Evolutionary conservation across 345 rosid genomes (phyloP).

Genomic region (Pistacia integerrima): DNA sequence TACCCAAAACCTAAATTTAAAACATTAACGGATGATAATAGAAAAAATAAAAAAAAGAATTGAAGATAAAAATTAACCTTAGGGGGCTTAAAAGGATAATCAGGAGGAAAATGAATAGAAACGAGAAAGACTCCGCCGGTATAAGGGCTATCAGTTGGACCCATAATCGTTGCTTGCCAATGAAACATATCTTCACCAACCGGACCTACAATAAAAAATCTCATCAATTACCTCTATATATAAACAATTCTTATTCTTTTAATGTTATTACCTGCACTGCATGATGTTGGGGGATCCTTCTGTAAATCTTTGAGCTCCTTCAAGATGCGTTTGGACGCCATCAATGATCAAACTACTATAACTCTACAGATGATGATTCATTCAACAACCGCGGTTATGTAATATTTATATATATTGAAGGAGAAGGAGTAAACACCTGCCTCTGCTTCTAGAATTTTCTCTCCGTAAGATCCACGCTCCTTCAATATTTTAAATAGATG

Average conservation of each 20-base stretch:
- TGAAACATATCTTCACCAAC: conserved; percentile 51
- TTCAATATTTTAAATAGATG: too few relatives aligned
- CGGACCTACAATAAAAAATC: conserved; percentile 26
- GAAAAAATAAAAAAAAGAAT: too few relatives aligned
- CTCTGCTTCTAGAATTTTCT: conserved; percentile 24
- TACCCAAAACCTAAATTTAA: too few relatives aligned
- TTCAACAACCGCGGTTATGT: neutral
- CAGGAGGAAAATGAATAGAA: conserved; percentile 47
- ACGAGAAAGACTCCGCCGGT: conserved; percentile 42
- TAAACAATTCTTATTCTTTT: neutral
- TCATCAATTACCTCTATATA: neutral
- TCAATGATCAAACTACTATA: neutral
- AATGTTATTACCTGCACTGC: conserved; percentile 45
- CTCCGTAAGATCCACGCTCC: too few relatives aligned
- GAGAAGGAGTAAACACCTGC: too few relatives aligned
- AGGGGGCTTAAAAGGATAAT: conserved; percentile 47
- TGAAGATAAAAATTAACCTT: conserved; percentile 22
- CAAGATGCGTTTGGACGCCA: conserved; percentile 52
- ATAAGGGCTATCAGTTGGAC: conserved; percentile 46
- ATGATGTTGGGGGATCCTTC: conserved; percentile 54
- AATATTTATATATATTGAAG: too few relatives aligned
- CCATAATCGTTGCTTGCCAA: conserved; percentile 52
- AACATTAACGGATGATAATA: too few relatives aligned
- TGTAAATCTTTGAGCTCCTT: conserved; percentile 43
- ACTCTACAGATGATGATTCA: neutral